These are phyloP conservation scores for Chaetomium sp. DNA, from an alignment of 2,329 filamentous ascomycete species.

Conservation along the genomic window DNA sequence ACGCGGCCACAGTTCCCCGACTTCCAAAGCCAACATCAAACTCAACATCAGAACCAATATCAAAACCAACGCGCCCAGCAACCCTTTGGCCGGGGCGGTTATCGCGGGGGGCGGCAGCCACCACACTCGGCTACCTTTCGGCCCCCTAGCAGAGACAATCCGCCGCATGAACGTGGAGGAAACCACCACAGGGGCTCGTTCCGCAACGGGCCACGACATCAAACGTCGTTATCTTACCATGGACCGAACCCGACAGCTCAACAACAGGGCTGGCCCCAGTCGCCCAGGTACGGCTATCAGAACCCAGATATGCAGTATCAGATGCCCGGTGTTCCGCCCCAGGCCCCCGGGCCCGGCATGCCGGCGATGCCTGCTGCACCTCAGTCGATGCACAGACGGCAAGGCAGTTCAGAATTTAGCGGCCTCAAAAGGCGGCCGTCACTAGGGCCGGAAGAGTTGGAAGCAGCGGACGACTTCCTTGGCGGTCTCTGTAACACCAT, in stretches of 20 bases:
- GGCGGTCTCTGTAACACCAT: constrained; percentile 43
- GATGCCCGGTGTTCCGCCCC: background rate
- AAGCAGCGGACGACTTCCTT: constrained; percentile 42
- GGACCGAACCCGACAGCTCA: constrained; percentile 23
- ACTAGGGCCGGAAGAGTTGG: constrained; percentile 39
- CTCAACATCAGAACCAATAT: constrained; percentile 26
- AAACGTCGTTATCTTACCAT: constrained; percentile 30
- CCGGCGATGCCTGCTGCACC: constrained; percentile 12
- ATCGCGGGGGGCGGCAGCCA: constrained; percentile 21
- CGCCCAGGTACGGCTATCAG: constrained; percentile 7
- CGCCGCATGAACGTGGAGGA: constrained; percentile 12
- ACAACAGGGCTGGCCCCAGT: constrained; percentile 27
- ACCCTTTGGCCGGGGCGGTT: constrained; percentile 19
- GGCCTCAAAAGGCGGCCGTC: constrained; percentile 30
- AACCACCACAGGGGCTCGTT: constrained; percentile 9
- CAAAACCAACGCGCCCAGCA: constrained; percentile 14
- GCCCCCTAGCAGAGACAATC: constrained; percentile 24
- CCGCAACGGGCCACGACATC: constrained; percentile 26
- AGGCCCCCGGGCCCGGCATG: background rate
- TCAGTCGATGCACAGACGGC: constrained; percentile 13
- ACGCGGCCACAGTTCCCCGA: constrained; percentile 32
- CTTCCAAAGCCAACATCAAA: constrained; percentile 27
- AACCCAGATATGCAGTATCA: constrained; percentile 16
- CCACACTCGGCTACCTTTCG: constrained; percentile 31
- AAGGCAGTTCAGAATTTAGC: constrained; percentile 14